Base-by-base conservation (phyloP, 176 grass and related monocot genomes). In the Musa troglodytarum region DNA sequence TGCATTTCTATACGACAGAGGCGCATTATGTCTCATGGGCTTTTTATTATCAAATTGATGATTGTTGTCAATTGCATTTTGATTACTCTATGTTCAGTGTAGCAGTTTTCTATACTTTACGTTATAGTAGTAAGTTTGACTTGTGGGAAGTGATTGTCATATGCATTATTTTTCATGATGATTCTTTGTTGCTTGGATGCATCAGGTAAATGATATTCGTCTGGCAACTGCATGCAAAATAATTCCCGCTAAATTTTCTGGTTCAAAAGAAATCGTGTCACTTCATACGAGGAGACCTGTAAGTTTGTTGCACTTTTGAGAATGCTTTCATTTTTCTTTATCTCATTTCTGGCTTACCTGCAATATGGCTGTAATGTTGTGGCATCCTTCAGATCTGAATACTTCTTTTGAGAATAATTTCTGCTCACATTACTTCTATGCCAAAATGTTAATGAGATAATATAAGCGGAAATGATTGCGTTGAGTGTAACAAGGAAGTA, bases 191-290 rank as follows among this genome's bases (percentile, higher is more conserved):
- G 6, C 43, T 52, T 51, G 50, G 29, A 15, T 77, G 29, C 21
- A 16, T 74, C 78, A 99, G 95, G 84, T 94, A 15, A 94, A 86
- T 50, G 90, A 92, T 71, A 89, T 94, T 49, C 86, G 28, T 80
- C 82, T 55, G 2, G 90, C 95, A 9, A 86, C 86, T 13, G 79
- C 86, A 8, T 99, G 95, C 81, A 99, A 99, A 77, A 84, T 99
- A 76, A 91, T 83, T 50, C 95, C 95, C 0, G 82, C 95, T 9
- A 94, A 94, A 64, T 99, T 99, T 86, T 89, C 86, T 10, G 90
- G 95, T 17, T 84, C 91, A 23, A 99, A 99, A 88, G 95, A 99
- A 81, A 92, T 99, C n/a, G 88, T 94, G 17, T 82, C 86, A 2
- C 84, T 99, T 80, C 84, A 86, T 78, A 83, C 73, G 57, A 76